Base-by-base conservation (phyloP, 208 protist genomes). In the Leishmania braziliensis region DNA sequence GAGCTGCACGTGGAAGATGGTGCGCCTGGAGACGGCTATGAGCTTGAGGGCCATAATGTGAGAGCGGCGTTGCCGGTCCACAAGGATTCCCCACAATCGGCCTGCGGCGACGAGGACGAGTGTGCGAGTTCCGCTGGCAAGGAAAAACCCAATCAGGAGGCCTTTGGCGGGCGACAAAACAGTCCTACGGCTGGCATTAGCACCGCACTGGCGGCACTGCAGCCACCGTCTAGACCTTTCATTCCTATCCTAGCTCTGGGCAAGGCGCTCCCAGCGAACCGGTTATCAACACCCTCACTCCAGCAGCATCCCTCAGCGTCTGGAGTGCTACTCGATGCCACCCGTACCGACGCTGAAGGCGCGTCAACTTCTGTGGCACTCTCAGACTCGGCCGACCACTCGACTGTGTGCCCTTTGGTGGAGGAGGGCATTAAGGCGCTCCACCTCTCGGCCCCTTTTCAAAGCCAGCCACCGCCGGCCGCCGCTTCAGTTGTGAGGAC, bases 171-270 rank as follows among this genome's bases (percentile, higher is more conserved):
- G 26, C 46, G 23, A 36, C 43, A 23, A 73, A 54, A 54, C 6
- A 26, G 14, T 39, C 4, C 14, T 62, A 53, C 5, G 10, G 72
- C 29, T 5, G 72, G 53, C 5, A 76, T 14, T 1, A n/a, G 16
- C 16, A n/a, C 72, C n/a, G 29, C 51, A 50, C 3, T n/a, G 1
- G 29, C 29, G 60, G 23, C 74, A 26, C 29, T 18, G 18, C 76
- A 18, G n/a, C 18, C 51, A 53, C 56, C 66, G 0, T 29, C n/a
- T 5, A n/a, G 82, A 8, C 82, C 82, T 23, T 16, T 75, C 46
- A 82, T 85, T 48, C 82, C 82, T 5, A 39, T 65, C 5, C 39
- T 85, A 46, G 71, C 72, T 20, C 36, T 85, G 1, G 77, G 77
- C 71, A 81, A 62, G 50, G 81, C 60, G 46, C 36, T 81, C 1